Conservation (phyloP, 805 yeast genomes). For the Suhomyces prunicola region DNA sequence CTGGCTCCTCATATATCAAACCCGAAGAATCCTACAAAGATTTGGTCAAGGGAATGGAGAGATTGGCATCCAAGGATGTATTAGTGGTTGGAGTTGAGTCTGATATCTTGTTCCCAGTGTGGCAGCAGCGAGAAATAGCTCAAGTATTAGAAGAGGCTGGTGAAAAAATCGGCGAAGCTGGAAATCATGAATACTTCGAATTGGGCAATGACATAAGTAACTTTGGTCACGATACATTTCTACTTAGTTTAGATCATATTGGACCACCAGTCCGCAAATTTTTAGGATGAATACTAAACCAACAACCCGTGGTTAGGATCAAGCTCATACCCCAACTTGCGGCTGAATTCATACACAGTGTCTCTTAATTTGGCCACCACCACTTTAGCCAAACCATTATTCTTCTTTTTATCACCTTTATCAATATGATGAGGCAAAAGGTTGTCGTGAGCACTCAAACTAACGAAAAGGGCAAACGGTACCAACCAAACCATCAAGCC, state of each 20-base stretch:
- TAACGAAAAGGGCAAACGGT: conserved; percentile 88
- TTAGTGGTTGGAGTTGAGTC: conserved; percentile 90
- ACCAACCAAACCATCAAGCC: conserved; percentile 92
- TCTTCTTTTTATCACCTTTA: conserved; percentile 28
- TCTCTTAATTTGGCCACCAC: conserved; percentile 54
- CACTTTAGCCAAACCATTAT: conserved; percentile 63
- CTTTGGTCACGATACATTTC: conserved; percentile 90
- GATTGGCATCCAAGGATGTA: conserved; percentile 60
- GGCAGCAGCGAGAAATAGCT: conserved; percentile 88
- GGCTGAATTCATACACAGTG: conserved; percentile 41
- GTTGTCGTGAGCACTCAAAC: conserved; percentile 88
- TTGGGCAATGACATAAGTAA: conserved; percentile 72
- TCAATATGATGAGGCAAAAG: conserved; percentile 60
- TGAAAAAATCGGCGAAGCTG: conserved; percentile 19
- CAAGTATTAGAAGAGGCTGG: conserved; percentile 47
- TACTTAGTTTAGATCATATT: conserved; percentile 72
- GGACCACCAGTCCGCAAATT: conserved; percentile 74
- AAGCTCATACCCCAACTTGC: conserved; percentile 62
- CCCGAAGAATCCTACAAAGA: conserved; percentile 60
- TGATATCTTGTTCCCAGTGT: conserved; percentile 85
- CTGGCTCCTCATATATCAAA: conserved; percentile 42
- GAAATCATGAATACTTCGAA: conserved; percentile 53
- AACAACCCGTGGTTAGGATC: conserved; percentile 48
- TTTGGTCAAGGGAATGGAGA: conserved; percentile 60
- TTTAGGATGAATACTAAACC: conserved; percentile 35